Base-by-base conservation (phyloP, 371 early-diverging fungal species). In the Mucor racemosus region DNA sequence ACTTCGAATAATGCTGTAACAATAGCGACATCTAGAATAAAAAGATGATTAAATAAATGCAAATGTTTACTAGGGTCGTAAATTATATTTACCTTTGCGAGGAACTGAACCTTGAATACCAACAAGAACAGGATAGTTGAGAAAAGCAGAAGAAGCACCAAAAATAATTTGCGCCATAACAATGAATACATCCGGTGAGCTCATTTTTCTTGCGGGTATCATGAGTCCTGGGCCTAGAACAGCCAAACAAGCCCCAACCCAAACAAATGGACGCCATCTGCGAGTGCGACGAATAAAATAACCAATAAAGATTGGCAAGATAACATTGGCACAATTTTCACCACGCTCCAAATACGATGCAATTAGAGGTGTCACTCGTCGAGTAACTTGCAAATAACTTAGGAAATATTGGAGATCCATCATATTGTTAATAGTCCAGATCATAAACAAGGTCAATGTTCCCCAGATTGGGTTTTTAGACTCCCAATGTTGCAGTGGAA, bases 191-290 rank as follows among this genome's bases (percentile, higher is more conserved):
- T 68, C 66, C 4, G 80, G 68, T 0, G 75, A 67, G 17, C 11
- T 55, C 17, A 73, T 70, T 15, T 54, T 59, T 39, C 44, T 44
- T 44, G 44, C 44, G 1, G 44, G 44, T 44, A 44, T 77, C 76
- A 77, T 80, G 44, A 77, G 58, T 40, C 72, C 75, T 19, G 72
- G 60, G 53, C 76, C 76, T 7, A 73, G 56, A 7, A 80, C 58
- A 62, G 90, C 19, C 7, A 89, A 55, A 8, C 90, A 91, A 8
- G 92, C 68, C 5, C 71, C 91, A 44, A 84, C 75, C 92, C 92
- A 73, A 1, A 74, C 68, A 48, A 91, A 66, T 56, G 76, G 64
- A 34, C 75, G 50, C 72, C 71, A 75, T 7, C 82, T 76, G 5
- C 82, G 82, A 6, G 77, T 69, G 7, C 74, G 71, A 44, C 66